A percentile compares a stretch with the other conserved stretches of the same genome.
Evolutionary conservation across 306 rosid genomes (phyloP).

Genomic region (Rosa rugosa): DNA sequence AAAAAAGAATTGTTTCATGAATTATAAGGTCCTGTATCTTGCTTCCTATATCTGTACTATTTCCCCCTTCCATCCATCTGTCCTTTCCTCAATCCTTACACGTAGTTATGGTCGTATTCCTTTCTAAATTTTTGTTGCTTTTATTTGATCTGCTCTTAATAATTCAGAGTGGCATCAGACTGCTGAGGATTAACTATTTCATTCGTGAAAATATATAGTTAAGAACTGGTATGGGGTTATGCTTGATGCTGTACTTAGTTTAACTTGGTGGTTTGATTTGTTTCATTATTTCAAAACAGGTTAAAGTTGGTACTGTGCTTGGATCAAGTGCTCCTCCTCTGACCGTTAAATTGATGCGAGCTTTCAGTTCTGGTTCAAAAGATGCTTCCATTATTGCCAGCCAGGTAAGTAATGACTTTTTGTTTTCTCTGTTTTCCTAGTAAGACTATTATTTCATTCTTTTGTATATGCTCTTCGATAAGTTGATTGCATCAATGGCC

Average conservation of each 20-base stretch:
- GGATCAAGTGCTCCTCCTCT: conserved; percentile 89
- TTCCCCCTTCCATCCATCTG: not conserved
- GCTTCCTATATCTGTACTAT: not conserved
- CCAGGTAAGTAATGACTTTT: conserved; percentile 46
- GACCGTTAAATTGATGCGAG: conserved; percentile 78
- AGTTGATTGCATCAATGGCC: conserved; percentile 15
- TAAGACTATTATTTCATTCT: not conserved
- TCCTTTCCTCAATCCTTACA: not conserved
- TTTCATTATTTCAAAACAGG: conserved; percentile 44
- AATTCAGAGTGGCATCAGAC: not conserved
- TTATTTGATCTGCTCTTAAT: not conserved
- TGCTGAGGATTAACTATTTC: not conserved
- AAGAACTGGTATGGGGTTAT: not conserved
- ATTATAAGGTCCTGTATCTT: not conserved
- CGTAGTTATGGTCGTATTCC: not conserved
- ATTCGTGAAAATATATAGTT: not conserved
- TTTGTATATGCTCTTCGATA: not conserved
- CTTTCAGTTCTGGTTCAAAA: conserved; percentile 59
- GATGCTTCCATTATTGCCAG: conserved; percentile 54
- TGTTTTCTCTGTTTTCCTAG: conserved; percentile 11
- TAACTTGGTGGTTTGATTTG: conserved; percentile 7
- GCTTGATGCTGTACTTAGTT: not conserved
- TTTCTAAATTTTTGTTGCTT: not conserved
- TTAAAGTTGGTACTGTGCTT: conserved; percentile 80
- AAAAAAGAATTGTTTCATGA: not conserved